These are phyloP conservation scores for Grosmannia penicillata DNA, from an alignment of 2,329 filamentous ascomycete genomes.

Conservation along the genomic window DNA sequence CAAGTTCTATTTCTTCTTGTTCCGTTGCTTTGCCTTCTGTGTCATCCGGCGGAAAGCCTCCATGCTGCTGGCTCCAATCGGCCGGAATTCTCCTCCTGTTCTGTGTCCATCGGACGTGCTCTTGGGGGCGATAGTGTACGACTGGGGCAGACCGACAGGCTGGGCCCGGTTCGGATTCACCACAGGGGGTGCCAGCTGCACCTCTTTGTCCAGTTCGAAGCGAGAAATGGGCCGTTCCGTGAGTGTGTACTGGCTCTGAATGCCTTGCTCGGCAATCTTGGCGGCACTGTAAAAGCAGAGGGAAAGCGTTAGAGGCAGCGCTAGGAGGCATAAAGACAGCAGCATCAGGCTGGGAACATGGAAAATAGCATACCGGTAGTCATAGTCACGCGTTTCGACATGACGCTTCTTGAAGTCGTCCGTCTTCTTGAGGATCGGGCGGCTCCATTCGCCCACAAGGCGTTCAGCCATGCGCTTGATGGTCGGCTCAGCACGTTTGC, in stretches of 20 bases:
- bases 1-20: constrained; percentile 11
- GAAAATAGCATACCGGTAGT: constrained; percentile 38
- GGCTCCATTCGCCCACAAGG: constrained; percentile 87
- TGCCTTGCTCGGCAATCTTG: constrained; percentile 29
- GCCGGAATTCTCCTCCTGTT: constrained; percentile 34
- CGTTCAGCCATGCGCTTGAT: constrained; percentile 93
- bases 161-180: constrained; percentile 40
- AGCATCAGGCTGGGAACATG: constrained; percentile 1
- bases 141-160: constrained; percentile 36
- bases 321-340: no score
- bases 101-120: constrained; percentile 42
- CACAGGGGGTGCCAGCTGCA: constrained; percentile 40
- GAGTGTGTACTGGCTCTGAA: constrained; percentile 29
- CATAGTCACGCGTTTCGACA: constrained; percentile 47
- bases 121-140: constrained; percentile 44
- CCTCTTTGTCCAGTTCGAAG: constrained; percentile 38
- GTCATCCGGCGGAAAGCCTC: constrained; percentile 54
- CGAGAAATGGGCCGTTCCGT: constrained; percentile 29
- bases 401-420: constrained; percentile 86
- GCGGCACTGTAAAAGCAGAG: constrained; percentile 29
- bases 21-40: constrained; percentile 36
- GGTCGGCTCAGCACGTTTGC: constrained; percentile 69
- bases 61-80: constrained; percentile 47
- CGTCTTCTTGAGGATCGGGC: constrained; percentile 83
- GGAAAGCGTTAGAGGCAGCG: no score